Evolutionary conservation across 1,284 basidiomycete genomes (phyloP).

Genomic region (Tilletia setariae): DNA sequence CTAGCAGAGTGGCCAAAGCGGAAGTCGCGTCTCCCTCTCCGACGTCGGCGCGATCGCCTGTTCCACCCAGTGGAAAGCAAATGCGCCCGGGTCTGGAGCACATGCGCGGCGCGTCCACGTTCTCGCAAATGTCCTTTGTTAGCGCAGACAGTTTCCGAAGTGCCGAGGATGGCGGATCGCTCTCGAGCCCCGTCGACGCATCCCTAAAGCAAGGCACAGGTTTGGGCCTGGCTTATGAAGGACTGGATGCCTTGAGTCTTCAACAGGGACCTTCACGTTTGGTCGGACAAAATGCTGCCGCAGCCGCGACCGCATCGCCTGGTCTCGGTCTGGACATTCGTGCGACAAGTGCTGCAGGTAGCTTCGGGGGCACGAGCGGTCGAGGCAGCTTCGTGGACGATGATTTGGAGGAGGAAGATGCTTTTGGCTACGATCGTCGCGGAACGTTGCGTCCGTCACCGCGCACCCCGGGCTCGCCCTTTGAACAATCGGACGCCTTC

Average conservation of each 20-base stretch:
- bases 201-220: too few relatives aligned
- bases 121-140: constrained; percentile 7
- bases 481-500: not conserved
- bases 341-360: not conserved
- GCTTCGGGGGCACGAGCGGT: not conserved
- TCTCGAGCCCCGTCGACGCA: too few relatives aligned
- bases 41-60: too few relatives aligned
- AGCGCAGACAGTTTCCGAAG: constrained; percentile 12
- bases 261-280: too few relatives aligned
- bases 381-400: constrained; percentile 9
- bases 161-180: constrained; percentile 1
- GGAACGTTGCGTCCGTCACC: not conserved
- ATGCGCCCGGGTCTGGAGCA: constrained; percentile 7
- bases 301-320: not conserved
- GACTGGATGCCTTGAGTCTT: too few relatives aligned
- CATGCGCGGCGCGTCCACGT: constrained; percentile 9
- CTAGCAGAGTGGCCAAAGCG: too few relatives aligned
- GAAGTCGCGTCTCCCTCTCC: too few relatives aligned
- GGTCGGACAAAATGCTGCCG: too few relatives aligned
- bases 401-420: constrained; percentile 6
- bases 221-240: too few relatives aligned
- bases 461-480: not conserved
- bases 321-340: not conserved
- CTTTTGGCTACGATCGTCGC: constrained; percentile 5
- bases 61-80: too few relatives aligned